These are phyloP conservation scores for Penicillium sp. DNA, from an alignment of 2,329 filamentous ascomycete species.

Conservation along the genomic window DNA sequence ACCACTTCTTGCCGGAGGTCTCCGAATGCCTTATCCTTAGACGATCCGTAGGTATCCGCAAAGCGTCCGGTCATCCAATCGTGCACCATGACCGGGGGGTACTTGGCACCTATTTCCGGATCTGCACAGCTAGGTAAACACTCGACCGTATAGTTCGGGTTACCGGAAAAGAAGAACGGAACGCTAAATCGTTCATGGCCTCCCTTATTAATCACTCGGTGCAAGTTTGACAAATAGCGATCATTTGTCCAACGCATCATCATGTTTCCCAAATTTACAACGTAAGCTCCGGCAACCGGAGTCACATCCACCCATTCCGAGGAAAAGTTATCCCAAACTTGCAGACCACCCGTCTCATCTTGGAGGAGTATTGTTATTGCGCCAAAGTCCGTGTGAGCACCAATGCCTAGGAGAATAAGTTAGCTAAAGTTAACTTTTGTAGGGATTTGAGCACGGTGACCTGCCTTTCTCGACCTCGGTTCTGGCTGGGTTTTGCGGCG, in stretches of 20 bases:
- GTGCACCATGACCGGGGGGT: slow-evolving; percentile 29
- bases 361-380: slow-evolving; percentile 39
- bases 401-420: slow-evolving; percentile 23
- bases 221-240: slow-evolving; percentile 31
- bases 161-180: slow-evolving; percentile 34
- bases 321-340: slow-evolving; percentile 30
- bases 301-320: slow-evolving; percentile 31
- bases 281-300: slow-evolving; percentile 28
- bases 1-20: slow-evolving; percentile 18
- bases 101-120: slow-evolving; percentile 13
- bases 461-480: slow-evolving; percentile 25
- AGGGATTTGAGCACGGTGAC: neutral
- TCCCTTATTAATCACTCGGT: slow-evolving; percentile 34
- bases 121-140: slow-evolving; percentile 29
- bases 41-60: slow-evolving; percentile 28
- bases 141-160: slow-evolving; percentile 28
- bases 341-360: slow-evolving; percentile 31
- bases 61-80: slow-evolving; percentile 30
- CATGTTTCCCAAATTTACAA: slow-evolving; percentile 38
- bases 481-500: slow-evolving; percentile 27
- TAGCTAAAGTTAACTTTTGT: neutral
- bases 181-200: slow-evolving; percentile 31
- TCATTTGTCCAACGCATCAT: slow-evolving; percentile 37
- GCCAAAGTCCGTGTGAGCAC: slow-evolving; percentile 39
- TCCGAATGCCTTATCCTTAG: slow-evolving; percentile 15